These are phyloP conservation scores for Fusarium staphyleae DNA, from an alignment of 2,329 filamentous ascomycete genomes.

Conservation along the genomic window DNA sequence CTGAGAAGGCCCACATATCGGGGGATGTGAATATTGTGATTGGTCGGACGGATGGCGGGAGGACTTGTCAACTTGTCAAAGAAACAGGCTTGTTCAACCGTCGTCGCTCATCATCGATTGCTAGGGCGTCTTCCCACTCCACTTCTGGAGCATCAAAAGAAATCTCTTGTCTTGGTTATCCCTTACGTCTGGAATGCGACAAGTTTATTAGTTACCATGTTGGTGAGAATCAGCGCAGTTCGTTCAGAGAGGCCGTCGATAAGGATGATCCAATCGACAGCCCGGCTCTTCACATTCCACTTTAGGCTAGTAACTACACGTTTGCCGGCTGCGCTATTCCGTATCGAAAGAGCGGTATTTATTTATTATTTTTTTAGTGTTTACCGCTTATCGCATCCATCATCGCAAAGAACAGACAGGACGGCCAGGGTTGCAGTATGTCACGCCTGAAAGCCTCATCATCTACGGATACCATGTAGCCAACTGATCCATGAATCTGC, in stretches of 20 bases:
- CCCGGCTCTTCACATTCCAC: too few relatives aligned
- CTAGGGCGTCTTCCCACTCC: not conserved
- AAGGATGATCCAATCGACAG: too few relatives aligned
- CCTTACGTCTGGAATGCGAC: slow-evolving; percentile 26
- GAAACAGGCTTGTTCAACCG: slow-evolving; percentile 5
- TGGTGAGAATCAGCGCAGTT: too few relatives aligned
- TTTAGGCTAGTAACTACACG: too few relatives aligned
- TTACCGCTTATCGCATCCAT: too few relatives aligned
- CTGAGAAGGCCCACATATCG: not conserved
- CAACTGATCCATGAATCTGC: too few relatives aligned
- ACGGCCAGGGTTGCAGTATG: too few relatives aligned
- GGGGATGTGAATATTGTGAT: slow-evolving; percentile 16
- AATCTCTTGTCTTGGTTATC: slow-evolving; percentile 5
- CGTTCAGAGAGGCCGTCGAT: too few relatives aligned
- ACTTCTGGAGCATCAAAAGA: not conserved
- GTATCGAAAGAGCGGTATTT: slow-evolving; percentile 15
- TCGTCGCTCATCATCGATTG: not conserved
- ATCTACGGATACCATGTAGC: too few relatives aligned
- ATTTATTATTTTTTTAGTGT: not conserved
- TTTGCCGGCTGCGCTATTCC: slow-evolving; percentile 2
- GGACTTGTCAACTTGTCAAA: slow-evolving; percentile 14
- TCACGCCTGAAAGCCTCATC: too few relatives aligned
- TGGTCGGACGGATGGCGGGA: slow-evolving; percentile 6
- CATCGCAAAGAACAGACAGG: too few relatives aligned
- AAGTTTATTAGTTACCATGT: too few relatives aligned